A percentile compares a stretch with the other conserved stretches of the same genome.
These are phyloP conservation scores for Galerina marginata DNA, from an alignment of 768 basidiomycete genomes.

Conservation along the genomic window DNA sequence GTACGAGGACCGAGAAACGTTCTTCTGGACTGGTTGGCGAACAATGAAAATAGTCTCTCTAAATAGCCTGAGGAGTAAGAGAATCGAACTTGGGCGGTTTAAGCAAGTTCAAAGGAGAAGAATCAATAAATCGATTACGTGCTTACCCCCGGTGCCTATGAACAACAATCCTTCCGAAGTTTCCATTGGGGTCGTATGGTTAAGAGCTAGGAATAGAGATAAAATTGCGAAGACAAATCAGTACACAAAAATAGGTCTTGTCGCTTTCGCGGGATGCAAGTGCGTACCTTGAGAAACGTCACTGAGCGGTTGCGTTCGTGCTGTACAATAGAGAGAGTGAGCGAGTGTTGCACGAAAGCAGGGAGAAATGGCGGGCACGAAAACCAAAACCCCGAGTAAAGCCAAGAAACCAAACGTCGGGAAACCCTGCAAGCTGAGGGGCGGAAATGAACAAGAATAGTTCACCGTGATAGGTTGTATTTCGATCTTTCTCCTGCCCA, in stretches of 20 bases:
- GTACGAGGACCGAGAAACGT: too few relatives aligned
- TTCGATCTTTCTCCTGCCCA: conserved; percentile 79
- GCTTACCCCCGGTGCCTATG: too few relatives aligned
- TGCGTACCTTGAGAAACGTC: conserved; percentile 71
- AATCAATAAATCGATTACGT: too few relatives aligned
- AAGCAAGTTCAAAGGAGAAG: too few relatives aligned
- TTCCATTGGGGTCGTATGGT: background rate
- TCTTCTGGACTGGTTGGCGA: too few relatives aligned
- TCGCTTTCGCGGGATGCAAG: conserved; percentile 7
- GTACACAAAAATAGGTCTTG: conserved; percentile 29
- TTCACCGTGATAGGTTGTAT: conserved; percentile 76
- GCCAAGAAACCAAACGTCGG: background rate
- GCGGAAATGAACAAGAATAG: conserved; percentile 17
- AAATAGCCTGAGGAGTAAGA: too few relatives aligned
- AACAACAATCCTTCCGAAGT: too few relatives aligned
- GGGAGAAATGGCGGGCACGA: background rate
- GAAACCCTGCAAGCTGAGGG: background rate
- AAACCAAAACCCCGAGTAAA: background rate
- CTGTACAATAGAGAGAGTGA: conserved; percentile 35
- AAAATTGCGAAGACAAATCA: conserved; percentile 28
- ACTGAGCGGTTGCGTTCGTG: conserved; percentile 79
- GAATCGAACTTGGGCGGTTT: too few relatives aligned
- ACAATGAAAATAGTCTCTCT: too few relatives aligned
- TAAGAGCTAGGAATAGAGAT: conserved; percentile 26
- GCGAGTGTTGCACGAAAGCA: conserved; percentile 6